Conservation (phyloP, 164 flowering plant species). For the Dillenia suffruticosa region DNA sequence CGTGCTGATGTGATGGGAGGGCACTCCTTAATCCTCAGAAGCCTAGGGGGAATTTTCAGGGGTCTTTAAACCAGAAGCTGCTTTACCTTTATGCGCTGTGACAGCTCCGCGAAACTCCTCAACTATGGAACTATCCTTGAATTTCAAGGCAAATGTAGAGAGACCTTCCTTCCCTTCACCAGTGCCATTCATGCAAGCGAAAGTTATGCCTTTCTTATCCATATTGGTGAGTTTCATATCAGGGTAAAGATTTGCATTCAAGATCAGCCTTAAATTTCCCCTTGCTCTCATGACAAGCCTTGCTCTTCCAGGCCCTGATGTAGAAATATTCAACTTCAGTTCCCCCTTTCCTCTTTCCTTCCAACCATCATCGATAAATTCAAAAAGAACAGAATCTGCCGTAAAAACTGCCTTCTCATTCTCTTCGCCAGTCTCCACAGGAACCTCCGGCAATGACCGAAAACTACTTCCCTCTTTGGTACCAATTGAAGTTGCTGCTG, state of each 20-base stretch:
- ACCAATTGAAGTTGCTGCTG: constrained; percentile 32
- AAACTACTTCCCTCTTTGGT: constrained; percentile 44
- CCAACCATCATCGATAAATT: constrained; percentile 77
- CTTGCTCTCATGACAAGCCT: constrained; percentile 81
- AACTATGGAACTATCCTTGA: constrained; percentile 60
- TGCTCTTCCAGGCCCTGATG: constrained; percentile 44
- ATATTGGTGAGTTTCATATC: constrained; percentile 90
- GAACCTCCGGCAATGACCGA: constrained; percentile 65
- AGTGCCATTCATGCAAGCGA: constrained; percentile 76
- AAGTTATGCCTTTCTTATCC: constrained; percentile 88
- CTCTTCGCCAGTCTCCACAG: constrained; percentile 93
- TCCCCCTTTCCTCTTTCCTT: constrained; percentile 98
- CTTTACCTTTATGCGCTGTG: constrained; percentile 45
- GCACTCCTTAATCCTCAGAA: constrained; percentile 34
- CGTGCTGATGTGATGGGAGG: too few relatives aligned
- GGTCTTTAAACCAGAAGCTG: constrained; percentile 41
- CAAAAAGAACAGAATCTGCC: constrained; percentile 82
- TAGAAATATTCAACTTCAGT: constrained; percentile 69
- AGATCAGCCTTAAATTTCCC: constrained; percentile 74
- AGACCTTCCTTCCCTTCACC: constrained; percentile 58
- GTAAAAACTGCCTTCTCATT: constrained; percentile 69
- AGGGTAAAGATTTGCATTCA: constrained; percentile 80
- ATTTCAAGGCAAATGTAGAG: constrained; percentile 77
- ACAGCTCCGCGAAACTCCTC: constrained; percentile 64
- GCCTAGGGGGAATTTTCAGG: constrained; percentile 87